phyloP scores from a whole-genome alignment of 495 filamentous ascomycete genomes.

The Penicillium ochrochloron region DNA sequence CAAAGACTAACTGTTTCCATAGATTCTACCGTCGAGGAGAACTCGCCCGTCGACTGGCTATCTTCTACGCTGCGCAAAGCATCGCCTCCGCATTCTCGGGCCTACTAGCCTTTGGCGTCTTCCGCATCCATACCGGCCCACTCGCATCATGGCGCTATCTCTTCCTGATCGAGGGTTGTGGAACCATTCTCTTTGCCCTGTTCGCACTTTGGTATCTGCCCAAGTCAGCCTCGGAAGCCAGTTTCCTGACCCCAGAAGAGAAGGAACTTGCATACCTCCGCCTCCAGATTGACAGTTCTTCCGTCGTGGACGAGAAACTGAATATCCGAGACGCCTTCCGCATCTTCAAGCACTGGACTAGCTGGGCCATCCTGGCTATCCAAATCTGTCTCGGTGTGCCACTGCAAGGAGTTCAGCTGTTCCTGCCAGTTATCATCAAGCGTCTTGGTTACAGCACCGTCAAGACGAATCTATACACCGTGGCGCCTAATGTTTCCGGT shows the following conservation, averaged over 20 bases:
- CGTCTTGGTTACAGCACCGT: slow-evolving; percentile 65
- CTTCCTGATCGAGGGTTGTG: slow-evolving; percentile 73
- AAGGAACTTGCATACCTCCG: slow-evolving; percentile 72
- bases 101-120: slow-evolving; percentile 74
- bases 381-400: slow-evolving; percentile 80
- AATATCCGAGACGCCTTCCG: slow-evolving; percentile 64
- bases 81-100: slow-evolving; percentile 78
- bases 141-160: slow-evolving; percentile 71
- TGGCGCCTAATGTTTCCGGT: slow-evolving; percentile 71
- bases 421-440: slow-evolving; percentile 74
- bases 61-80: slow-evolving; percentile 79
- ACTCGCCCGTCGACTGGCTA: slow-evolving; percentile 71
- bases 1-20: not conserved
- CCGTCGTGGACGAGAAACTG: slow-evolving; percentile 73
- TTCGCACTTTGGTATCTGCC: slow-evolving; percentile 78
- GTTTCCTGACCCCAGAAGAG: slow-evolving; percentile 67
- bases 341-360: slow-evolving; percentile 66
- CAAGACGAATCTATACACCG: slow-evolving; percentile 78
- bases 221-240: slow-evolving; percentile 61
- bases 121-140: slow-evolving; percentile 64
- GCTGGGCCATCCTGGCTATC: slow-evolving; percentile 67
- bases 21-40: slow-evolving; percentile 77
- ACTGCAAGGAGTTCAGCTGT: slow-evolving; percentile 70
- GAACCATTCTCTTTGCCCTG: slow-evolving; percentile 65
- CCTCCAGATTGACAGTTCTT: slow-evolving; percentile 74